A percentile compares a stretch with the other conserved stretches of the same genome.
These are phyloP conservation scores for Raphanus sativus DNA, from an alignment of 345 rosid genomes.

Conservation along the genomic window DNA sequence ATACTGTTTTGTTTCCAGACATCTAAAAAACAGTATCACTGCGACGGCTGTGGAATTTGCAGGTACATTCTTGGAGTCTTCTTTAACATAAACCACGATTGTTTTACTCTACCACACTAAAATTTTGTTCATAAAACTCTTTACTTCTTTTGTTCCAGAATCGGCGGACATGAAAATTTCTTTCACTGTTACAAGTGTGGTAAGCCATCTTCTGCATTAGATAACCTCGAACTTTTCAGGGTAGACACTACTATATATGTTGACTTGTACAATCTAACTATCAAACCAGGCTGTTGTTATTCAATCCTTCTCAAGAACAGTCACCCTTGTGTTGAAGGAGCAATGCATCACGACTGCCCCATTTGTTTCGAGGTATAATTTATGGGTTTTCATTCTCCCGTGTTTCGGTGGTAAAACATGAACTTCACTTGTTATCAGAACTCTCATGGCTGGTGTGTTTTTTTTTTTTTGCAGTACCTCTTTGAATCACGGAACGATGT, in stretches of 20 bases:
- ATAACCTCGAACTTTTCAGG: background rate
- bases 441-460: too few relatives aligned
- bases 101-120: background rate
- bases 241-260: background rate
- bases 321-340: constrained; percentile 93
- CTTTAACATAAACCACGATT: background rate
- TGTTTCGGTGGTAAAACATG: too few relatives aligned
- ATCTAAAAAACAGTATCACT: constrained; percentile 79
- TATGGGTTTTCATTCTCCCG: too few relatives aligned
- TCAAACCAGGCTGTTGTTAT: constrained; percentile 75
- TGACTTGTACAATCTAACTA: background rate
- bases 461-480: constrained; percentile 54
- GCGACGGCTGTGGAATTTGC: constrained; percentile 91
- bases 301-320: constrained; percentile 62
- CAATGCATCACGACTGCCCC: constrained; percentile 97
- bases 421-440: too few relatives aligned
- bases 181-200: constrained; percentile 92
- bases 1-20: constrained; percentile 48
- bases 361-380: constrained; percentile 74
- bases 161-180: constrained; percentile 82
- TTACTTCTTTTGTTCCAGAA: constrained; percentile 43
- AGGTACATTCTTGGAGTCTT: constrained; percentile 48
- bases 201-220: constrained; percentile 38
- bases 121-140: background rate
- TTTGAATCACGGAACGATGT: constrained; percentile 76